Evolutionary conservation across 2,329 filamentous ascomycete genomes (phyloP), one percentile per base, ranked within the genome.

Genomic region (Fusarium keratoplasticum): DNA sequence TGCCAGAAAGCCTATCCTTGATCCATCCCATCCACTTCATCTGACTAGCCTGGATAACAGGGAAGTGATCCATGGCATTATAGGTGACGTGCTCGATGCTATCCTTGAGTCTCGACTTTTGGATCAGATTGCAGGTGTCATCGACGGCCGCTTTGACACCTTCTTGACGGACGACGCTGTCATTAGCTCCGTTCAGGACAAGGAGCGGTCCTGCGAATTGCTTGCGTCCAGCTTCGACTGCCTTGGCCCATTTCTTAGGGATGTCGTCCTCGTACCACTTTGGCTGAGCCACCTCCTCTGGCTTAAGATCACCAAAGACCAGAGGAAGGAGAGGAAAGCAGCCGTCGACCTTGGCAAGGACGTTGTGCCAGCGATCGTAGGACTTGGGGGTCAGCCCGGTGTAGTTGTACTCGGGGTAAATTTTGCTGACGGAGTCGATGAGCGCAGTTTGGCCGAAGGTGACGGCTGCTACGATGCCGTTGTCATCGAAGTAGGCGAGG

Each of bases 321-420:
- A 62, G n/a, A 4, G 40, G 52, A 3, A 69, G 18, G 1, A 72
- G 50, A 2, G 71, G 70, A 25, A 73, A 71, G 47, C 71, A 73
- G 1, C 70, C 70, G 4, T 70, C 31, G 2, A 64, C 59, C 31
- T 59, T 69, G 20, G 69, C 54, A 14, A 71, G 25, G 1, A 73
- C 60, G 13, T 73, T 73, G n/a, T 65, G 64, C 69, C 69, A 73
- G 29, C 70, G 69, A 18, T 73, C 70, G 22, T 69, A 71, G 10
- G 61, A 61, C 2, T 58, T 70, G 6, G 61, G 5, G 3, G 70
- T 67, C 6, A 73, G 20, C 2, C 71, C 70, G 2, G 47, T 63
- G 20, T 72, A 70, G 44, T 73, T 73, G 61, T 72, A 73, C 4
- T 55, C 38, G 5, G 71, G 71, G 8, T 67, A 70, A 8, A 66